Evolutionary conservation across 2,329 filamentous ascomycete genomes (phyloP), one percentile per base, ranked within the genome.

Genomic region (Neopestalotiopsis sp.): DNA sequence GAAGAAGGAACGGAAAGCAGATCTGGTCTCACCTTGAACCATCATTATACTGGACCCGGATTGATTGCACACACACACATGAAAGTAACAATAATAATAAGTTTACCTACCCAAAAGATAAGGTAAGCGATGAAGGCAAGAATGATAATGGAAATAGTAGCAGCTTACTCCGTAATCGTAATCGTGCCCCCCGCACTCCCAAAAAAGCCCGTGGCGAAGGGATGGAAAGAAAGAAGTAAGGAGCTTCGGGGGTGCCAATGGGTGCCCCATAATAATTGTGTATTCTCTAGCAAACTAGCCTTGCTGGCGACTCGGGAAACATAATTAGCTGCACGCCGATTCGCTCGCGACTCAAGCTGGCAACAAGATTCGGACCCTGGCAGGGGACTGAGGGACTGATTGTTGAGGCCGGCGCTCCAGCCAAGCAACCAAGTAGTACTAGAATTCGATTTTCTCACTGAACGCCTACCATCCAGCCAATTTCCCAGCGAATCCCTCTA

Each of bases 281-380:
- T 17, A 53, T 14, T 10, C 34, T 38, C 34, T 38, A 38, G 6
- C 34, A 38, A 10, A 38, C 61, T 40, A 64, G 61, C 38, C 20
- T 64, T 59, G 57, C 28, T 40, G 32, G 32, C 30, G 30, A 64
- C 9, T 24, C 61, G 38, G 61, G 24, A 30, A 64, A 49, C 38
- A 64, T 32, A 64, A 64, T 64, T 64, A 64, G 38, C 61, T 13
- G 61, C 10, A 20, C 61, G 42, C 61, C 61, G 61, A 64, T 64
- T 64, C 61, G 61, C 40, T 64, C 38, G 40, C 34, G 30, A 34
- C 20, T 28, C 34, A 20, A n/a, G 34, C 24, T 42, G 34, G 30
- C 14, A 62, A 34, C 24, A 30, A 30, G 57, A 30, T 59, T 34
- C 57, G 24, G 30, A 30, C 30, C 30, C 30, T 30, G 24, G 24